Percentiles rank a stretch among this genome's conserved stretches.
These are phyloP conservation scores for Posidonia oceanica DNA, from an alignment of 116 monocot genomes.

Conservation along the genomic window DNA sequence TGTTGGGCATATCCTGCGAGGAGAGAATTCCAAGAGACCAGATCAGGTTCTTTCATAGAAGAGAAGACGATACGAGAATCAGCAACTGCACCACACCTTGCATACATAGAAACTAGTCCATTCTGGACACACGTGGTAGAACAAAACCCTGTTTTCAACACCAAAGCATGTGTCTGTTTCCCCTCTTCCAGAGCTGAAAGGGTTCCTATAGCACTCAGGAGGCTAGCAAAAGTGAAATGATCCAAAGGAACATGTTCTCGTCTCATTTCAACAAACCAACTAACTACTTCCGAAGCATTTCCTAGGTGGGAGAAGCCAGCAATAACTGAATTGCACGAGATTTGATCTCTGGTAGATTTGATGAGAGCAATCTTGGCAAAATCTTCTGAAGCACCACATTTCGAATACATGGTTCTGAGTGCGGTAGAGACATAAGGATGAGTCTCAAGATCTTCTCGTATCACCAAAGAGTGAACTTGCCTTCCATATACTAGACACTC, in stretches of 20 bases:
- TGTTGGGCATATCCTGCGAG: conserved; percentile 40
- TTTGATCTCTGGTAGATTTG: conserved; percentile 14
- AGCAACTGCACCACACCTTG: conserved; percentile 29
- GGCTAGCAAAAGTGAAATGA: conserved; percentile 33
- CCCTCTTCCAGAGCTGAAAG: conserved; percentile 35
- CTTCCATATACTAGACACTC: conserved; percentile 26
- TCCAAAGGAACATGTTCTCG: conserved; percentile 16
- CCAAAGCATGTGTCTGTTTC: conserved; percentile 33
- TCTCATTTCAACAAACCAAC: conserved; percentile 35
- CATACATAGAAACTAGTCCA: conserved; percentile 39
- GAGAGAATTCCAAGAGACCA: conserved; percentile 52
- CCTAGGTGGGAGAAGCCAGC: conserved; percentile 30
- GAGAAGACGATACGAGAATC: conserved; percentile 29
- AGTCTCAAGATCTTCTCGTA: conserved; percentile 24
- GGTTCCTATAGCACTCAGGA: conserved; percentile 28
- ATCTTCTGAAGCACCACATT: conserved; percentile 33
- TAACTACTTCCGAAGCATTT: conserved; percentile 20
- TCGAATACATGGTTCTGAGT: conserved; percentile 44
- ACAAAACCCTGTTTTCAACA: conserved; percentile 23
- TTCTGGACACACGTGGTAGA: conserved; percentile 28
- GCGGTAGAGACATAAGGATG: conserved; percentile 25
- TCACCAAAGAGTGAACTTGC: conserved; percentile 37
- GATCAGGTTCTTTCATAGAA: conserved; percentile 25
- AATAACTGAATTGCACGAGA: conserved; percentile 33
- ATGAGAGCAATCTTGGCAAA: conserved; percentile 12